A percentile compares a stretch with the other conserved stretches of the same genome.
Evolutionary conservation across 139 green algal species (phyloP).

Genomic region (Micractinium conductrix): DNA sequence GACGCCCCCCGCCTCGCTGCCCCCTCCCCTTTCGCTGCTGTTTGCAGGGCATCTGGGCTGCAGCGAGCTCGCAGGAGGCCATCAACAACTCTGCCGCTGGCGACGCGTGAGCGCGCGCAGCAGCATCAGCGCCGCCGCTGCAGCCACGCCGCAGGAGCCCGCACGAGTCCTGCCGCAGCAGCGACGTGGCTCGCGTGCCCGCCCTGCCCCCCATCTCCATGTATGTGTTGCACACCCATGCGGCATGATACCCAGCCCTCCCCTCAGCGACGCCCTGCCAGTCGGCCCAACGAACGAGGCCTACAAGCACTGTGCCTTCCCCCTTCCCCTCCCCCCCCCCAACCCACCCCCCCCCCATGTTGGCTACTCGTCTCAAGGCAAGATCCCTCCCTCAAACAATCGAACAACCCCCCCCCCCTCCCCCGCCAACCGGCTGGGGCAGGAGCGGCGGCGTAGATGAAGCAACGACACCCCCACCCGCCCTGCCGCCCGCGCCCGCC

Average conservation of each 20-base stretch:
- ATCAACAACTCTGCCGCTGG: slow-evolving; percentile 16
- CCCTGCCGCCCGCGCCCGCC: no score
- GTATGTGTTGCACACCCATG: slow-evolving; percentile 6
- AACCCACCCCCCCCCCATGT: no score
- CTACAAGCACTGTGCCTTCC: not conserved
- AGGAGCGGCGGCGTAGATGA: no score
- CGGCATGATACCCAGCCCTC: slow-evolving; percentile 2
- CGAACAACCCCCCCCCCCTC: no score
- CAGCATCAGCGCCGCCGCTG: not conserved
- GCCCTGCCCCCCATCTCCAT: not conserved
- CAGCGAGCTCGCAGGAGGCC: slow-evolving; percentile 6
- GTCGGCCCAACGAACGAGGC: slow-evolving; percentile 7
- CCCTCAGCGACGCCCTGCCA: not conserved
- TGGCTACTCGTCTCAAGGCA: no score
- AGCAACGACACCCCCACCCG: no score
- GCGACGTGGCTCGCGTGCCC: no score
- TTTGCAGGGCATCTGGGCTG: slow-evolving; percentile 22
- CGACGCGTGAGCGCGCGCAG: not conserved
- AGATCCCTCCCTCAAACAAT: not conserved
- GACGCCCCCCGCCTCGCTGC: no score
- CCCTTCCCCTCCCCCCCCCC: not conserved
- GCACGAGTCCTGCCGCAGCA: not conserved
- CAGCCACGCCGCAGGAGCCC: no score
- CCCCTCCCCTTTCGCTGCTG: not conserved
- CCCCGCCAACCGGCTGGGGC: no score